These are phyloP conservation scores for Ophiostoma triangulosporum DNA, from an alignment of 2,329 filamentous ascomycete species.

Conservation along the genomic window DNA sequence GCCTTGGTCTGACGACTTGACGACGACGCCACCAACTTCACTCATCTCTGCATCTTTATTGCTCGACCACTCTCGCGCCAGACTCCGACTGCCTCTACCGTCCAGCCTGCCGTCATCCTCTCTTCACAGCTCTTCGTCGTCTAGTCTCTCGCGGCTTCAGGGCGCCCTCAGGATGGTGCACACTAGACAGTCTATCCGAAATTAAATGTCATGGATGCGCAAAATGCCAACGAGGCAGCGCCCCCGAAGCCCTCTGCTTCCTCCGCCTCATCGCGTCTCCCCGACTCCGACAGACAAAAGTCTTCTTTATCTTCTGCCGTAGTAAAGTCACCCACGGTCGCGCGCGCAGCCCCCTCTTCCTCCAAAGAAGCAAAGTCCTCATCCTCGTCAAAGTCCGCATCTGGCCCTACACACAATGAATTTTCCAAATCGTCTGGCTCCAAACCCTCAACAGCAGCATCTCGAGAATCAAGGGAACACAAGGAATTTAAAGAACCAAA, in stretches of 20 bases:
- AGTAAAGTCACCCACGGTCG: slow-evolving; percentile 16
- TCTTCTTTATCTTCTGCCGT: slow-evolving; percentile 15
- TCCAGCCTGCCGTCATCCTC: not conserved
- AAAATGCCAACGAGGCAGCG: slow-evolving; percentile 51
- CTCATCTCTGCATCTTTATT: not conserved
- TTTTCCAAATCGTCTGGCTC: not conserved
- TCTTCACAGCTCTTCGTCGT: not conserved
- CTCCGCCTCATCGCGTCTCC: slow-evolving; percentile 26
- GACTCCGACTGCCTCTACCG: not conserved
- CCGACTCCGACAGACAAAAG: slow-evolving; percentile 23
- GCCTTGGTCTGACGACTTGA: not conserved
- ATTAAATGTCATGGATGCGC: slow-evolving; percentile 57
- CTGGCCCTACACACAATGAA: slow-evolving; percentile 5
- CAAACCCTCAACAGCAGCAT: slow-evolving; percentile 14
- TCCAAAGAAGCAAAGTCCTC: slow-evolving; percentile 9
- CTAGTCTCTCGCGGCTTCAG: slow-evolving; percentile 12
- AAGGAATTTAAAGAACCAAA: not conserved
- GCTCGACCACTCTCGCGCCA: not conserved
- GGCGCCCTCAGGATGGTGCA: slow-evolving; percentile 47
- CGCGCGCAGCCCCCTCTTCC: not conserved
- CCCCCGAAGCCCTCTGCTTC: slow-evolving; percentile 46
- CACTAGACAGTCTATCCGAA: slow-evolving; percentile 33
- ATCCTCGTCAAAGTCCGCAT: not conserved
- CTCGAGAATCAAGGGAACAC: slow-evolving; percentile 19
- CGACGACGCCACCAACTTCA: too few relatives aligned